Conservation (phyloP, 176 grass and related monocot species). For the Saccharum officinarum region DNA sequence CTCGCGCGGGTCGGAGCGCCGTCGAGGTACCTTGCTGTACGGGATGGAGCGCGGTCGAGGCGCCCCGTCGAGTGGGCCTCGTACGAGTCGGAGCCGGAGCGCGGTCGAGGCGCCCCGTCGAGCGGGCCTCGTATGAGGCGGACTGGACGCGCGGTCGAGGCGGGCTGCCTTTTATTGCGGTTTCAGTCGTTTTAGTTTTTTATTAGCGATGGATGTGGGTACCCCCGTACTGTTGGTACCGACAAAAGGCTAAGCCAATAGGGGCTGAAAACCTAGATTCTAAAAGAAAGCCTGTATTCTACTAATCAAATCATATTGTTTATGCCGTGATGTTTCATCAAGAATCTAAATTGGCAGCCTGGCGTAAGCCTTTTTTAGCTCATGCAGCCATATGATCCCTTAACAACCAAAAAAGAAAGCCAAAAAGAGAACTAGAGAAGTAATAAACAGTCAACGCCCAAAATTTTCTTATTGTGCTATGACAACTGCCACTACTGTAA, state of each 20-base stretch:
- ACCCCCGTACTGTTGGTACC: no score
- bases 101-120: no score
- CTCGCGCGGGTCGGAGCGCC: no score
- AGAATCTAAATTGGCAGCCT: not conserved
- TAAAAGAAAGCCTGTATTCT: not conserved
- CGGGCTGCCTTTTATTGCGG: no score
- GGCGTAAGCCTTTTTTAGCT: not conserved
- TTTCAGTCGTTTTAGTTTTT: no score
- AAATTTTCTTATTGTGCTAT: not conserved
- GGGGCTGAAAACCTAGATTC: conserved; percentile 1
- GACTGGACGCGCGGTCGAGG: no score
- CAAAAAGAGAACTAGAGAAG: not conserved
- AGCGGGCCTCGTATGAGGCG: no score
- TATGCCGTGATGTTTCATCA: not conserved
- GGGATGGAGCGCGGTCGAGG: no score
- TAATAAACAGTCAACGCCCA: not conserved
- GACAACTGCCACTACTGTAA: not conserved
- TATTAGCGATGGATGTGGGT: no score
- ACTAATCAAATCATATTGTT: conserved; percentile 7
- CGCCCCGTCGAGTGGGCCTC: no score
- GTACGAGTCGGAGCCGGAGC: no score
- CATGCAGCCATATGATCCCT: not conserved
- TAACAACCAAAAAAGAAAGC: not conserved
- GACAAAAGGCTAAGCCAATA: not conserved
- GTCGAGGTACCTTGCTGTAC: no score